Evolutionary conservation across 73 alveolate genomes (phyloP).

Genomic region (Tetrahymena borealis): DNA sequence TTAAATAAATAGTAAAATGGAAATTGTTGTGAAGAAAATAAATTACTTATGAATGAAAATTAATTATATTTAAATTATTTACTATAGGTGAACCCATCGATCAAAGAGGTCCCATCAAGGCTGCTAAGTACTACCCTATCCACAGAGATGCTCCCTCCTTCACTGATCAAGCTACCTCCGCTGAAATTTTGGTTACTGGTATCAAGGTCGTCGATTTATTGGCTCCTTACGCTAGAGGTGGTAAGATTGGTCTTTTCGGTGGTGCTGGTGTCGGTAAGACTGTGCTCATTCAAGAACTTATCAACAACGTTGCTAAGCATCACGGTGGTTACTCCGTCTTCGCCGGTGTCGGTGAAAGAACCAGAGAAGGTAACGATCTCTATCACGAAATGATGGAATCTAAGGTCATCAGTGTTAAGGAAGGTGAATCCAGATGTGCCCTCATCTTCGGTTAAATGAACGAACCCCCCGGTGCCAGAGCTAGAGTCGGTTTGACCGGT

Average conservation of each 20-base stretch:
- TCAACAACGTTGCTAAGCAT: slow-evolving; percentile 89
- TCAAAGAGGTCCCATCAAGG: slow-evolving; percentile 82
- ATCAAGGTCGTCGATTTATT: slow-evolving; percentile 92
- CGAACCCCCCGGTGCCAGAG: slow-evolving; percentile 99
- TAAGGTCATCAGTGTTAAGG: slow-evolving; percentile 49
- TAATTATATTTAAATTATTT: neutral
- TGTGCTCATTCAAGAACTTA: slow-evolving; percentile 94
- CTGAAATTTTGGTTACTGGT: slow-evolving; percentile 88
- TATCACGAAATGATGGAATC: slow-evolving; percentile 87
- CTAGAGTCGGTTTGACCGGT: slow-evolving; percentile 95
- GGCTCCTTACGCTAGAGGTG: slow-evolving; percentile 98
- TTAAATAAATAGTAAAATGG: too few relatives aligned
- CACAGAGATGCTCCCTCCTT: slow-evolving; percentile 95
- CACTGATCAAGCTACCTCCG: slow-evolving; percentile 84
- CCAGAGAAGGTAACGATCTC: slow-evolving; percentile 91
- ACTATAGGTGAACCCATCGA: slow-evolving; percentile 92
- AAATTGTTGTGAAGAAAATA: neutral
- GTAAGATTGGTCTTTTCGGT: slow-evolving; percentile 87
- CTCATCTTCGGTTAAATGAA: slow-evolving; percentile 97
- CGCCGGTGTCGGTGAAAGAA: slow-evolving; percentile 96
- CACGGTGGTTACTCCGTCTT: slow-evolving; percentile 97
- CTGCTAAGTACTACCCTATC: slow-evolving; percentile 71
- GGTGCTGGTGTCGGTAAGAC: slow-evolving; percentile 99
- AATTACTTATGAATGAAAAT: neutral
- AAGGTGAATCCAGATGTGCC: slow-evolving; percentile 81